phyloP scores from a whole-genome alignment of 2,329 filamentous ascomycete species.

The Xylaria sp. region DNA sequence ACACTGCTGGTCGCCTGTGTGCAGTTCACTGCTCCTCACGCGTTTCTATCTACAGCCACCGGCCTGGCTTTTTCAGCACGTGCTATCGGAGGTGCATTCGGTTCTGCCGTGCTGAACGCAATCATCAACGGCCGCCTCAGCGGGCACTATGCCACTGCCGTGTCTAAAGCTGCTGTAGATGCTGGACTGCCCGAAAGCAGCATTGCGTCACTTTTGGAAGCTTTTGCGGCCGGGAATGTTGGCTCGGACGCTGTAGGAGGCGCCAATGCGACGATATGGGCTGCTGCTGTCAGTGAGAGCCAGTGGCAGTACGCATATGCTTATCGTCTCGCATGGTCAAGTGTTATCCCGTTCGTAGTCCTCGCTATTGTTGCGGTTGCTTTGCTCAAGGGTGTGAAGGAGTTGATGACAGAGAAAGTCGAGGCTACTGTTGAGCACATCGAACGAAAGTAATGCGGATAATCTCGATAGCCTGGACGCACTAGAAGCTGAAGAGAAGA shows the following conservation, averaged over 20 bases:
- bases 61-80: conserved; percentile 59
- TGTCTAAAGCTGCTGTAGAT: conserved; percentile 48
- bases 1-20: conserved; percentile 56
- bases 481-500: not conserved
- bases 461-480: not conserved
- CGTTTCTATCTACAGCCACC: conserved; percentile 58
- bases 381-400: conserved; percentile 53
- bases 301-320: conserved; percentile 53
- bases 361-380: conserved; percentile 52
- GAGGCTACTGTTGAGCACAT: conserved; percentile 56
- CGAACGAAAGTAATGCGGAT: not conserved
- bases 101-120: conserved; percentile 56
- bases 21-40: conserved; percentile 59
- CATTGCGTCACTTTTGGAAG: conserved; percentile 46
- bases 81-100: conserved; percentile 59
- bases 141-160: conserved; percentile 47
- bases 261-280: conserved; percentile 46
- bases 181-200: conserved; percentile 50
- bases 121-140: conserved; percentile 56
- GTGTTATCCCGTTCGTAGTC: conserved; percentile 58
- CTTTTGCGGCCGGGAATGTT: conserved; percentile 44
- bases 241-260: conserved; percentile 39
- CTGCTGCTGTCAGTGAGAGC: conserved; percentile 48
- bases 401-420: conserved; percentile 60
- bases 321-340: conserved; percentile 56